Evolutionary conservation across 1,284 basidiomycete species (phyloP).

Genomic region (Leccinum subatratum): DNA sequence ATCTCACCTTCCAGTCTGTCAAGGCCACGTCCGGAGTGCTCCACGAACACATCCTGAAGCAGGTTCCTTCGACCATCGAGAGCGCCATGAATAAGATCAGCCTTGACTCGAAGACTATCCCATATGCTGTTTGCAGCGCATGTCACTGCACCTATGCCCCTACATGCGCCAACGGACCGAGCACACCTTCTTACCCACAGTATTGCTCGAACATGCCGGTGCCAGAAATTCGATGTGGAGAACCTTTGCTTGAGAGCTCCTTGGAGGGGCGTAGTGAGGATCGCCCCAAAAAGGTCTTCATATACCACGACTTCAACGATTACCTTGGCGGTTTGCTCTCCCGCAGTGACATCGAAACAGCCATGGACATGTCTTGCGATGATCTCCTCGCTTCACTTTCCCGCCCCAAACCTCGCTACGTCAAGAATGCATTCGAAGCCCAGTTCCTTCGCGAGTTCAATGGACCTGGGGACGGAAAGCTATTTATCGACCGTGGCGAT

Average conservation of each 20-base stretch:
- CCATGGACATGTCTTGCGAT: slow-evolving; percentile 6
- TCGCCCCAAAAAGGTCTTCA: neutral
- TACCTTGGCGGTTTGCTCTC: neutral
- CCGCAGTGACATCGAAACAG: neutral
- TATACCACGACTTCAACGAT: slow-evolving; percentile 6
- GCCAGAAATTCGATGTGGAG: neutral
- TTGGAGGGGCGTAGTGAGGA: neutral
- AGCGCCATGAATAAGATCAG: neutral
- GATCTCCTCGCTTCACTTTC: neutral
- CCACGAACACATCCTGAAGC: neutral
- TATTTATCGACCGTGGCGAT: neutral
- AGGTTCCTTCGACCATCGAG: neutral
- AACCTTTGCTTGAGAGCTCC: neutral
- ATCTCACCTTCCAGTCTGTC: neutral
- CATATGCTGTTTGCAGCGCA: neutral
- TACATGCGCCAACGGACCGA: neutral
- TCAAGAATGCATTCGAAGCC: neutral
- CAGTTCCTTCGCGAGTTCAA: neutral
- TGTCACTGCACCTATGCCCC: neutral
- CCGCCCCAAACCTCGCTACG: neutral
- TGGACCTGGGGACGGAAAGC: neutral
- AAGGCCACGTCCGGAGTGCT: neutral
- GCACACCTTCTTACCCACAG: neutral
- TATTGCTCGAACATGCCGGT: neutral
- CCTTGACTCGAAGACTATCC: neutral